Conservation (phyloP, 345 rosid genomes). For the Euphorbia peplus region DNA sequence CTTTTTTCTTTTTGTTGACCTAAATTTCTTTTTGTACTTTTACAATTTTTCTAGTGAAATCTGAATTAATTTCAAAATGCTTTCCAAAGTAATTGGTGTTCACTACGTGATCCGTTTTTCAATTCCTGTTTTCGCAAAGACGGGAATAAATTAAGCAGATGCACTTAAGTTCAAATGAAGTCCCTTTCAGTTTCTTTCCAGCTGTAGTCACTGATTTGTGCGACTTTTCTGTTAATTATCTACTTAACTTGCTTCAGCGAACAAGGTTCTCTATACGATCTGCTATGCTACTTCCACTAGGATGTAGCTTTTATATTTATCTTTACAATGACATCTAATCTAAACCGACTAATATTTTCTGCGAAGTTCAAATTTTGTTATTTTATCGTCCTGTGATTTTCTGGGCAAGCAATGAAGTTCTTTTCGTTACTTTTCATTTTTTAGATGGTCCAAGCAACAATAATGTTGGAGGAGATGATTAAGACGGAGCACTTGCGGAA, state of each 20-base stretch:
- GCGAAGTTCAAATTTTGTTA: background rate
- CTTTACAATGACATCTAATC: background rate
- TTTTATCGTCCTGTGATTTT: background rate
- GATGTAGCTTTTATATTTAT: background rate
- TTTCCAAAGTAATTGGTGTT: background rate
- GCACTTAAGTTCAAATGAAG: background rate
- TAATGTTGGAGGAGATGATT: conserved; percentile 84
- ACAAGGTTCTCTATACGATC: background rate
- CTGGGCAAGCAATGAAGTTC: background rate
- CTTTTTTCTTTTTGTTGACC: background rate
- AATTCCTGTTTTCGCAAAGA: background rate
- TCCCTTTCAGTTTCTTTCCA: background rate
- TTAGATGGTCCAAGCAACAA: conserved; percentile 90
- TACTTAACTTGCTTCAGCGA: background rate
- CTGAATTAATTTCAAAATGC: background rate
- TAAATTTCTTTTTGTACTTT: background rate
- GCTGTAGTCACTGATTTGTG: background rate
- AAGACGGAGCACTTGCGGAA: conserved; percentile 69
- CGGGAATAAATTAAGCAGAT: background rate
- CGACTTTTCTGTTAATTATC: background rate
- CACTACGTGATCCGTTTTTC: background rate
- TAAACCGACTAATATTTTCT: background rate
- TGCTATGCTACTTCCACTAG: background rate
- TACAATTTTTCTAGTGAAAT: background rate
- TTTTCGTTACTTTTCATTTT: conserved; percentile 11